Evolutionary conservation across 148 eudicot genomes (phyloP).

Genomic region (Cornus kousa): DNA sequence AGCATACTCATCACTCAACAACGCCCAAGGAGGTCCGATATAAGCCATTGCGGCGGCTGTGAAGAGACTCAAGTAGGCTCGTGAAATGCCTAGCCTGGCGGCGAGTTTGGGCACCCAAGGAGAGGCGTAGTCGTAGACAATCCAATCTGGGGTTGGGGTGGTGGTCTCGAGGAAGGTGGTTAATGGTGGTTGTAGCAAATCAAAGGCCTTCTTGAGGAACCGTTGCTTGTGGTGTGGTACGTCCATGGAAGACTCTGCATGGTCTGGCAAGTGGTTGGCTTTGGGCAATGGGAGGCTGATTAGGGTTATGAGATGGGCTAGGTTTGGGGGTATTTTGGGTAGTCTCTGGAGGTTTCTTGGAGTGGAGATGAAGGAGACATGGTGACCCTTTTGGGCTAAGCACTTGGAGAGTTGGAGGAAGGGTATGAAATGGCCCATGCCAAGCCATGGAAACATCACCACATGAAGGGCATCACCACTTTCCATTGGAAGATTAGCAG

Average conservation of each 20-base stretch:
- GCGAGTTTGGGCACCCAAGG: conserved; percentile 58
- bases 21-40: conserved; percentile 41
- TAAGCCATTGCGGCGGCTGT: conserved; percentile 55
- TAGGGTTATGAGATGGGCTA: conserved; percentile 28
- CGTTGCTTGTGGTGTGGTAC: conserved; percentile 42
- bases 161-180: conserved; percentile 28
- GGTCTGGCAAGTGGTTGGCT: conserved; percentile 34
- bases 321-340: conserved; percentile 37
- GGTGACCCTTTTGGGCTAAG: conserved; percentile 54
- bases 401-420: conserved; percentile 47
- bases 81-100: conserved; percentile 24
- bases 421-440: conserved; percentile 70
- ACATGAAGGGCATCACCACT: conserved; percentile 35
- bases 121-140: conserved; percentile 62
- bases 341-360: conserved; percentile 55
- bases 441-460: conserved; percentile 78
- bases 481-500: not conserved
- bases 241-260: conserved; percentile 73
- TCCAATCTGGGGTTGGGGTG: conserved; percentile 52
- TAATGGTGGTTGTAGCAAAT: conserved; percentile 29
- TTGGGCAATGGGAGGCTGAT: conserved; percentile 41
- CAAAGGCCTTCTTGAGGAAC: conserved; percentile 50
- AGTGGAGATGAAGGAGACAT: conserved; percentile 55
- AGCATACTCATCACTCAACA: conserved; percentile 15
- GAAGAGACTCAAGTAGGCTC: conserved; percentile 51